A percentile compares a stretch with the other conserved stretches of the same genome.
Conservation (phyloP, 2,329 filamentous ascomycete species). For the Didymosphaeria variabile region DNA sequence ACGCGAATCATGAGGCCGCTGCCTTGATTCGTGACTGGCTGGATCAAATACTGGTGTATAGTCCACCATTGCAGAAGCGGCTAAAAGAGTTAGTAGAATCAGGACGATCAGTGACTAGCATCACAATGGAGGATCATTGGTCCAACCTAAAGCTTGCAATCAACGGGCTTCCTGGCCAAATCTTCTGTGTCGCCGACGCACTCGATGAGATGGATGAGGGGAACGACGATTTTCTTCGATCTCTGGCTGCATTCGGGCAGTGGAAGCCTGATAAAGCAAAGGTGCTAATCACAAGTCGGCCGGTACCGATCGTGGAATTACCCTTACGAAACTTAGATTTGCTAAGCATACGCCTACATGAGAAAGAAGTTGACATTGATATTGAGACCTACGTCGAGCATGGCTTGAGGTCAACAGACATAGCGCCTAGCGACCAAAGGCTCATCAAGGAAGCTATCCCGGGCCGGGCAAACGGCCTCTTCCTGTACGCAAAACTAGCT, state of each 20-base stretch:
- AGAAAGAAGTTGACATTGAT: conserved; percentile 50
- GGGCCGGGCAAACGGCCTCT: conserved; percentile 54
- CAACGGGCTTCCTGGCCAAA: conserved; percentile 29
- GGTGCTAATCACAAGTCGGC: conserved; percentile 57
- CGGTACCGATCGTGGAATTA: conserved; percentile 42
- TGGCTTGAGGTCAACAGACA: conserved; percentile 25
- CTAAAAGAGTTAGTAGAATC: conserved; percentile 18
- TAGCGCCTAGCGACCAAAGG: conserved; percentile 10
- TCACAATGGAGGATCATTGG: conserved; percentile 27
- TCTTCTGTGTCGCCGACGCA: conserved; percentile 55
- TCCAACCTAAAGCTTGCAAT: conserved; percentile 21
- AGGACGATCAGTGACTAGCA: conserved; percentile 13
- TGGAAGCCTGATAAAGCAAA: conserved; percentile 49
- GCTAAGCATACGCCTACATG: conserved; percentile 52
- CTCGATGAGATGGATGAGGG: conserved; percentile 60
- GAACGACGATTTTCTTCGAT: conserved; percentile 48
- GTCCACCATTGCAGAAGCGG: conserved; percentile 34
- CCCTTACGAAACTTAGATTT: conserved; percentile 36
- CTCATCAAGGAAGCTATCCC: conserved; percentile 41
- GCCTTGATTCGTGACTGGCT: conserved; percentile 46
- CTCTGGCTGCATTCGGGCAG: conserved; percentile 44
- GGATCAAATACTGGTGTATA: conserved; percentile 42
- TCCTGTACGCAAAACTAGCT: conserved; percentile 57
- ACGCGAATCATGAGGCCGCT: conserved; percentile 37
- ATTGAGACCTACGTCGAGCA: conserved; percentile 51